Conservation (phyloP, 306 rosid genomes). For the Casuarina equisetifolia region DNA sequence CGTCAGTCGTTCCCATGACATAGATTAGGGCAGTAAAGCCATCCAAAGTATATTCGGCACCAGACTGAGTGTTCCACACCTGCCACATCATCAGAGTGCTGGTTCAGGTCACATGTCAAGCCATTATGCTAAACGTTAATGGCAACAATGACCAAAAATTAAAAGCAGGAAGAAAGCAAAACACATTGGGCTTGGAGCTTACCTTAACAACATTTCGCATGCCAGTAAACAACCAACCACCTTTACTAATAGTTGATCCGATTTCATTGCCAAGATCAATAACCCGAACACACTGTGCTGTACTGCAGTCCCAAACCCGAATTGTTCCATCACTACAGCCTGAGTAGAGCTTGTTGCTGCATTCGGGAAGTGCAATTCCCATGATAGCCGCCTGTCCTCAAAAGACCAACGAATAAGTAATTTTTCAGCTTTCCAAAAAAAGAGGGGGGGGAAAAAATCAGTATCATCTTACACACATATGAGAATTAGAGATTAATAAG, state of each 20-base stretch:
- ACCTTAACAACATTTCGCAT: constrained; percentile 43
- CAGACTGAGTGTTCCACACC: constrained; percentile 49
- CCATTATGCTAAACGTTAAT: too few relatives aligned
- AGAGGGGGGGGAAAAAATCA: not conserved
- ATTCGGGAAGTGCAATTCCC: constrained; percentile 41
- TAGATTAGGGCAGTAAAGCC: constrained; percentile 43
- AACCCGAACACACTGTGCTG: constrained; percentile 32
- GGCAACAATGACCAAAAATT: not conserved
- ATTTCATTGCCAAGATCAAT: constrained; percentile 34
- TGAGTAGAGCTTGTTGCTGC: constrained; percentile 42
- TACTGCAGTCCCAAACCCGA: constrained; percentile 51
- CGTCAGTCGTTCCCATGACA: constrained; percentile 35
- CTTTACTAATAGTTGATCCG: constrained; percentile 41
- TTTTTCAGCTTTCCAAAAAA: not conserved
- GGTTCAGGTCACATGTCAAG: not conserved
- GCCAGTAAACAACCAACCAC: constrained; percentile 54
- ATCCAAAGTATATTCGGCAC: constrained; percentile 27
- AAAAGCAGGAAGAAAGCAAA: not conserved
- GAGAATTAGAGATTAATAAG: too few relatives aligned
- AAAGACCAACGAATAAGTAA: not conserved
- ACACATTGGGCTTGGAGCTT: constrained; percentile 12
- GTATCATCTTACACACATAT: not conserved
- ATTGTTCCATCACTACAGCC: constrained; percentile 44
- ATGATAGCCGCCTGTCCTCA: constrained; percentile 31
- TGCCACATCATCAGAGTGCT: constrained; percentile 16